Evolutionary conservation across 805 yeast genomes (phyloP).

Genomic region (Saccharomyces paradoxus): DNA sequence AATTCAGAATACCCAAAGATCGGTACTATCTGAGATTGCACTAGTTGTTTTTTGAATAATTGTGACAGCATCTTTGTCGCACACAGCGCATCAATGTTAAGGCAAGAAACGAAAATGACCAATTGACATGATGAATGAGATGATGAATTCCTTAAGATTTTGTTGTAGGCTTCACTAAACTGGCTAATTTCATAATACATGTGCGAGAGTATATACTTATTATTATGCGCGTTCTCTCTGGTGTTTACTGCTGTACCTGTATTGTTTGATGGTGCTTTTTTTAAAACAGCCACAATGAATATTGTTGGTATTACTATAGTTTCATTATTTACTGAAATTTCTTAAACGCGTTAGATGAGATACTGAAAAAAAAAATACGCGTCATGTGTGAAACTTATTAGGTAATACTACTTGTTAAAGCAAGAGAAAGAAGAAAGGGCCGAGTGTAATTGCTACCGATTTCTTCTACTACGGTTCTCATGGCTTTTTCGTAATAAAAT

Average conservation of each 20-base stretch:
- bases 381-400: neutral
- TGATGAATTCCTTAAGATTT: conserved; percentile 60
- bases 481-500: neutral
- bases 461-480: neutral
- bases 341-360: neutral
- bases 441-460: neutral
- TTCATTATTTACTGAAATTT: neutral
- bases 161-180: conserved; percentile 59
- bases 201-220: neutral
- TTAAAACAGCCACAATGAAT: neutral
- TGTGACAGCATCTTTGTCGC: conserved; percentile 69
- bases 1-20: conserved; percentile 86
- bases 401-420: neutral
- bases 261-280: neutral
- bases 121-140: conserved; percentile 90
- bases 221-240: neutral
- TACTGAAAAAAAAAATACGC: neutral
- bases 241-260: too few species aligned
- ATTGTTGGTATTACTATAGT: neutral
- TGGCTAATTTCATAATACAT: conserved; percentile 75
- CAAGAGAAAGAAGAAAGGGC: neutral
- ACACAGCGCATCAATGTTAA: conserved; percentile 87
- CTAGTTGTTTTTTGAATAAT: conserved; percentile 67
- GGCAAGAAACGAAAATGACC: conserved; percentile 80
- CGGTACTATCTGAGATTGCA: conserved; percentile 84